Evolutionary conservation across 495 filamentous ascomycete genomes (phyloP).

Genomic region (Hyaloscypha hepaticicola): DNA sequence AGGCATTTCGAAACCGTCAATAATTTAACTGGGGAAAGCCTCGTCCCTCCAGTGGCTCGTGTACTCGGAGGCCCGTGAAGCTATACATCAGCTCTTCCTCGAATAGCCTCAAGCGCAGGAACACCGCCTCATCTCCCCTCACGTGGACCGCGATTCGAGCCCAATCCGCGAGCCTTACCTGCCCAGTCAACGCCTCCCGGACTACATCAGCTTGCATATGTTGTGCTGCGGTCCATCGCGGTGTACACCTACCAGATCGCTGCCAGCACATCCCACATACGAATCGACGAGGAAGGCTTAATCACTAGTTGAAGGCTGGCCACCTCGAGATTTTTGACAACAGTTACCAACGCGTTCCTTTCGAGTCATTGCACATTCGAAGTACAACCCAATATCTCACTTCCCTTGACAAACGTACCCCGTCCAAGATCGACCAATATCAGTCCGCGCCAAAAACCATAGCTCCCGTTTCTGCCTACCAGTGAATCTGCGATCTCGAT

Average conservation of each 20-base stretch:
- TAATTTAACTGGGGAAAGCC: conserved; percentile 37
- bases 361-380: conserved; percentile 14
- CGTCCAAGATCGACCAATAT: conserved; percentile 5
- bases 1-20: conserved; percentile 38
- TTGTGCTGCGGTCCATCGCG: conserved; percentile 53
- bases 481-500: conserved; percentile 2
- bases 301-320: conserved; percentile 28
- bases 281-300: conserved; percentile 46
- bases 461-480: conserved; percentile 13
- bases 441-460: not conserved
- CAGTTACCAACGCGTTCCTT: conserved; percentile 22
- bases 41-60: conserved; percentile 36
- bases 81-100: conserved; percentile 32
- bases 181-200: conserved; percentile 40
- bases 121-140: conserved; percentile 30
- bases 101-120: conserved; percentile 30
- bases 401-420: not conserved
- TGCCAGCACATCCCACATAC: conserved; percentile 60
- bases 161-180: conserved; percentile 29
- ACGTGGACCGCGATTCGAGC: conserved; percentile 28
- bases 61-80: conserved; percentile 29
- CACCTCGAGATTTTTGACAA: conserved; percentile 34
- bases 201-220: conserved; percentile 59
- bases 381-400: not conserved
- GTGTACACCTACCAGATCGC: conserved; percentile 46